A percentile compares a stretch with the other conserved stretches of the same genome.
phyloP scores from a whole-genome alignment of 306 rosid genomes.

The Argentina anserina region DNA sequence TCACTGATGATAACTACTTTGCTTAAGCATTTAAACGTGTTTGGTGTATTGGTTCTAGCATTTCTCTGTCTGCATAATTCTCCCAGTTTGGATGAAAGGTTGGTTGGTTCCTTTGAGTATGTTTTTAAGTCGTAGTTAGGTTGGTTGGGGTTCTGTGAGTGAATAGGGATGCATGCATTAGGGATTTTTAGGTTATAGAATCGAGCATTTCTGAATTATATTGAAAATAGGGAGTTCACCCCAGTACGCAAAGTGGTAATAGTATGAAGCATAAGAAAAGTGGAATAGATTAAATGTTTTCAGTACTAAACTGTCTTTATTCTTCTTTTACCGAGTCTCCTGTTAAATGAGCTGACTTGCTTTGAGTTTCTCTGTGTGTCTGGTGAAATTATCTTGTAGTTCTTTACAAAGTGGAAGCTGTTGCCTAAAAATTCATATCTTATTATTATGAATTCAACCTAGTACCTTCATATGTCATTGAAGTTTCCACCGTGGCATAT shows the following conservation, averaged over 20 bases:
- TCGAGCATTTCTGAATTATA: neutral
- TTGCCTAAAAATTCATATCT: conserved; percentile 13
- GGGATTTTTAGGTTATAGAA: neutral
- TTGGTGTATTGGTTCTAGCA: neutral
- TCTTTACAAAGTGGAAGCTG: conserved; percentile 47
- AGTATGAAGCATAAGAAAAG: neutral
- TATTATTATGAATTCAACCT: neutral
- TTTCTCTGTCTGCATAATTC: neutral
- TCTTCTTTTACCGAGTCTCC: neutral
- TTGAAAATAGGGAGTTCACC: neutral
- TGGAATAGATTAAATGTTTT: neutral
- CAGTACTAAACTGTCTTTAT: neutral
- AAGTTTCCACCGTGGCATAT: conserved; percentile 63
- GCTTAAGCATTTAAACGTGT: neutral
- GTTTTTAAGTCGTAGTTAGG: neutral
- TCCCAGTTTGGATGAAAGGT: neutral
- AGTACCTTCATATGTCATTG: conserved; percentile 20
- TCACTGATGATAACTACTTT: neutral
- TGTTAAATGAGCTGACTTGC: neutral
- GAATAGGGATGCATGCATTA: neutral
- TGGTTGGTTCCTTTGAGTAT: neutral
- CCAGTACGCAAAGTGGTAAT: neutral
- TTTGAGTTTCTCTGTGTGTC: neutral
- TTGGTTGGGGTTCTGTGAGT: neutral
- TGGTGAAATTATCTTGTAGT: neutral